phyloP scores from a whole-genome alignment of 2,329 filamentous ascomycete species.

The Decorospora gaudefroyi region DNA sequence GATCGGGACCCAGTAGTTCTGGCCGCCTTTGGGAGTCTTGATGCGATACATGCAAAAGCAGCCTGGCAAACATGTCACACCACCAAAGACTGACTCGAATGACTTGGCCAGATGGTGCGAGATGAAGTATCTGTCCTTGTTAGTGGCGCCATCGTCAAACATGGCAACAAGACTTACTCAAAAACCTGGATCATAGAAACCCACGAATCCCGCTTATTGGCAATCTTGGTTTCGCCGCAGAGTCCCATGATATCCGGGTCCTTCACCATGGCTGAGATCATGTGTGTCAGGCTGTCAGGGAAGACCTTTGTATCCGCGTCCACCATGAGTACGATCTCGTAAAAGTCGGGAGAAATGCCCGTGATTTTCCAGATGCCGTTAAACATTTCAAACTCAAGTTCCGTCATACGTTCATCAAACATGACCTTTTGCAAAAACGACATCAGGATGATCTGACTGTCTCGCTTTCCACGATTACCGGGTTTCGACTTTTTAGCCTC shows the following conservation, averaged over 20 bases:
- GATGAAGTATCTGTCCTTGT: slow-evolving; percentile 75
- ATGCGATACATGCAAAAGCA: slow-evolving; percentile 99
- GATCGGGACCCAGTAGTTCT: slow-evolving; percentile 99
- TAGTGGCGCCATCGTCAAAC: slow-evolving; percentile 33
- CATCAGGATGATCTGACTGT: slow-evolving; percentile 99
- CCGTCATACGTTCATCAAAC: slow-evolving; percentile 99
- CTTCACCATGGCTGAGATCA: slow-evolving; percentile 98
- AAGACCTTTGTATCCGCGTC: slow-evolving; percentile 99
- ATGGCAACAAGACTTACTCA: slow-evolving; percentile 60
- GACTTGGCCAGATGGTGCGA: slow-evolving; percentile 96
- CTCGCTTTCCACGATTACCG: slow-evolving; percentile 96
- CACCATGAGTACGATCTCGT: slow-evolving; percentile 98
- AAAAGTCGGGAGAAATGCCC: slow-evolving; percentile 96
- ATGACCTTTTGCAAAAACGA: slow-evolving; percentile 99
- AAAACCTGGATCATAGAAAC: slow-evolving; percentile 98
- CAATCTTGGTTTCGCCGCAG: slow-evolving; percentile 98
- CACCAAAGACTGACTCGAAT: slow-evolving; percentile 97
- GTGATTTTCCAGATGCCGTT: slow-evolving; percentile 99
- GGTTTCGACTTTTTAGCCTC: slow-evolving; percentile 83
- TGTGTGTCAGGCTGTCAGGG: slow-evolving; percentile 96
- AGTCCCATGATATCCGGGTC: slow-evolving; percentile 99
- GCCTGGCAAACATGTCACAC: slow-evolving; percentile 96
- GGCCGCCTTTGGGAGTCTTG: slow-evolving; percentile 95
- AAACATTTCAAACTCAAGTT: slow-evolving; percentile 99
- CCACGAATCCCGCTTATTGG: slow-evolving; percentile 94